Evolutionary conservation across 257 asterid genomes (phyloP).

Genomic region (Solanum phureja): DNA sequence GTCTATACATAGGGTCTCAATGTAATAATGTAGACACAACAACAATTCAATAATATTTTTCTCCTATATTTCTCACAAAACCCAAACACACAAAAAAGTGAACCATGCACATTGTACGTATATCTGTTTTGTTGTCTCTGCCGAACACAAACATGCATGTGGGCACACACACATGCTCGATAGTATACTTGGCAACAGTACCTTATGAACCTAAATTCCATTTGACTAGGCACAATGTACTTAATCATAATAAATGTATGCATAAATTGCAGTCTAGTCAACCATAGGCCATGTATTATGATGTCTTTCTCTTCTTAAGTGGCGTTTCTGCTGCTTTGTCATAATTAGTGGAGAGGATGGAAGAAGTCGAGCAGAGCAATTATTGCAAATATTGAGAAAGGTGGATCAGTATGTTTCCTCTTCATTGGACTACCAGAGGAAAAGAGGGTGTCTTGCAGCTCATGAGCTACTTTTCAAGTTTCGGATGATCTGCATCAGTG

Average conservation of each 20-base stretch:
- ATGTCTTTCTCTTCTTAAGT: not conserved
- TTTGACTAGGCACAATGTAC: not conserved
- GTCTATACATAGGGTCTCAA: too few species aligned
- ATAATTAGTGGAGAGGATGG: conserved; percentile 88
- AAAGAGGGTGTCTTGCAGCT: conserved; percentile 89
- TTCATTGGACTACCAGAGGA: conserved; percentile 78
- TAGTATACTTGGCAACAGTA: not conserved
- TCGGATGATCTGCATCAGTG: conserved; percentile 72
- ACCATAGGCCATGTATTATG: not conserved
- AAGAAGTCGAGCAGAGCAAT: conserved; percentile 94
- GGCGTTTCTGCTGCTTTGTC: conserved; percentile 13
- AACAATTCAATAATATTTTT: too few species aligned
- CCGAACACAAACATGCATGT: not conserved
- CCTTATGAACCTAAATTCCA: not conserved
- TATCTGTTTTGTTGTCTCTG: not conserved
- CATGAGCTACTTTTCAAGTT: conserved; percentile 82
- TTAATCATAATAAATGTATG: not conserved
- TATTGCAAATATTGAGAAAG: conserved; percentile 87
- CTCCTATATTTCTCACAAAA: too few species aligned
- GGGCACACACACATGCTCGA: not conserved
- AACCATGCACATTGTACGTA: not conserved
- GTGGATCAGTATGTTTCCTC: conserved; percentile 91
- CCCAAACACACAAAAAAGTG: not conserved
- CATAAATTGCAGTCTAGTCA: not conserved
- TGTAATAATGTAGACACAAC: too few species aligned